These are phyloP conservation scores for Rhodocollybia butyracea DNA, from an alignment of 768 basidiomycete species.

Conservation along the genomic window DNA sequence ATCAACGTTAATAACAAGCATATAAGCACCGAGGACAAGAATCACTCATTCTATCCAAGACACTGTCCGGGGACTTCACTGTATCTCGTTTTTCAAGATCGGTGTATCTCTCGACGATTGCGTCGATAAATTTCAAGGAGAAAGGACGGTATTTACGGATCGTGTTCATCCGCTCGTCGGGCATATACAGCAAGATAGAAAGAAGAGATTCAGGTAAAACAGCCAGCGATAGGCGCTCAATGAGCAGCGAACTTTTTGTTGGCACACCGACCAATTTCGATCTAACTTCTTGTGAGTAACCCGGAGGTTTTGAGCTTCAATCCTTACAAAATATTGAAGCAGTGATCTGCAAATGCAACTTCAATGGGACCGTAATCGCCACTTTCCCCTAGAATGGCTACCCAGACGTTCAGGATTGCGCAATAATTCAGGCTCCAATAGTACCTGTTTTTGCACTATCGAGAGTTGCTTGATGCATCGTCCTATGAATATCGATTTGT, in stretches of 20 bases:
- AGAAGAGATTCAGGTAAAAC: neutral
- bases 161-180: neutral
- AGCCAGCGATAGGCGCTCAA: neutral
- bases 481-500: neutral
- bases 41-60: no score
- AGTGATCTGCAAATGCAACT: neutral
- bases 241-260: neutral
- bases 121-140: neutral
- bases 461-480: no score
- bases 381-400: no score
- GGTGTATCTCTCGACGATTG: neutral
- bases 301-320: no score
- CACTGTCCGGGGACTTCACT: no score
- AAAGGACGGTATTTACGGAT: neutral
- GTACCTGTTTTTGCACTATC: no score
- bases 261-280: neutral
- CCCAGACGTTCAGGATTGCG: no score
- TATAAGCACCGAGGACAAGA: no score
- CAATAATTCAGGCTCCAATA: no score
- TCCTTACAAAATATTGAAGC: neutral
- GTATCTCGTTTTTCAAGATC: no score
- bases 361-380: no score
- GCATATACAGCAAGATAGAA: neutral
- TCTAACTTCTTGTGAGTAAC: neutral
- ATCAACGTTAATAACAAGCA: no score